phyloP scores from a whole-genome alignment of 345 rosid genomes.

The Citrus maxima region DNA sequence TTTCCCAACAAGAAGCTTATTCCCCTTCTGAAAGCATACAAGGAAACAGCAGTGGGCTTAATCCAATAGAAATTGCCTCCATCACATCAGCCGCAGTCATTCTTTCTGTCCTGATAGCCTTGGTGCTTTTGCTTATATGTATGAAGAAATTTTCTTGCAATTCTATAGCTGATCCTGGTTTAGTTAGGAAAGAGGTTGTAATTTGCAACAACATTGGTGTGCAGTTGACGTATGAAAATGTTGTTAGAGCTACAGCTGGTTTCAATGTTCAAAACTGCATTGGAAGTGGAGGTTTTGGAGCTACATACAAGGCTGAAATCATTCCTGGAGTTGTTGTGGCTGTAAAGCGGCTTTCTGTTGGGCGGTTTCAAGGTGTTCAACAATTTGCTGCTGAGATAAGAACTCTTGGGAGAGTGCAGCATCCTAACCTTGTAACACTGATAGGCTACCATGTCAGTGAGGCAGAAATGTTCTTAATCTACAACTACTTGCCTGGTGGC shows the following conservation, averaged over 20 bases:
- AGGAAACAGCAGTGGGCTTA: constrained; percentile 21
- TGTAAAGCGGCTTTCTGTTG: constrained; percentile 47
- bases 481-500: constrained; percentile 54
- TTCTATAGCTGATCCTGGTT: constrained; percentile 31
- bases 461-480: constrained; percentile 49
- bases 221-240: constrained; percentile 46
- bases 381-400: constrained; percentile 54
- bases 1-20: constrained; percentile 29
- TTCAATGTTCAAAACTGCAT: constrained; percentile 49
- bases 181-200: constrained; percentile 38
- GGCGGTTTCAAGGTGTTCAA: constrained; percentile 55
- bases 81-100: constrained; percentile 35
- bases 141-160: constrained; percentile 35
- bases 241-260: constrained; percentile 46
- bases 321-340: constrained; percentile 45
- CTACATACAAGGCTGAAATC: constrained; percentile 54
- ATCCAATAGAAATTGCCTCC: constrained; percentile 42
- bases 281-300: constrained; percentile 55
- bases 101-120: constrained; percentile 27
- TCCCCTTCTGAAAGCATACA: constrained; percentile 27
- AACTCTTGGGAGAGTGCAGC: constrained; percentile 50
- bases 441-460: constrained; percentile 52
- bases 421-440: constrained; percentile 47
- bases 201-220: constrained; percentile 40
- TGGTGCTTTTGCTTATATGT: constrained; percentile 31